Conservation (phyloP, 805 yeast genomes). For the Cyberlindnera nakhonratchasimensis region DNA sequence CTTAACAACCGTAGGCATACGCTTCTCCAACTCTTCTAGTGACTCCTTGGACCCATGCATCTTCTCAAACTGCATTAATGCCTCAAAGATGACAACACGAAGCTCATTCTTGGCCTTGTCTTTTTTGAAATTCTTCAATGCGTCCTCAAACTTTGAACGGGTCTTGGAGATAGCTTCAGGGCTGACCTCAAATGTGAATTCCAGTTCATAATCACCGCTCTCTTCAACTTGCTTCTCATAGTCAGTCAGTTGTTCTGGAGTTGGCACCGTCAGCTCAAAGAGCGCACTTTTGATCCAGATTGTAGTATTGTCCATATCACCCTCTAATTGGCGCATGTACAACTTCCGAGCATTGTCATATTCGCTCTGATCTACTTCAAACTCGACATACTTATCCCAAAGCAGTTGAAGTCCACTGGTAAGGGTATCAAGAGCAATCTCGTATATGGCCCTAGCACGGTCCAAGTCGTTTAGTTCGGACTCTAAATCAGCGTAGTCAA, state of each 20-base stretch:
- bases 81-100: conserved; percentile 53
- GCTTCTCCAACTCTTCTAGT: conserved; percentile 34
- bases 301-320: conserved; percentile 33
- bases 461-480: conserved; percentile 60
- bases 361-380: conserved; percentile 56
- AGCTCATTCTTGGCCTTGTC: conserved; percentile 36
- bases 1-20: conserved; percentile 54
- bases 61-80: conserved; percentile 62
- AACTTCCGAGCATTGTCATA: conserved; percentile 53
- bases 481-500: conserved; percentile 68
- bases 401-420: conserved; percentile 23
- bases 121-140: conserved; percentile 42
- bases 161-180: conserved; percentile 49
- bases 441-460: conserved; percentile 61
- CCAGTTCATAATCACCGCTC: conserved; percentile 39
- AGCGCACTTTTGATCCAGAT: conserved; percentile 66
- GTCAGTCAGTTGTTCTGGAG: conserved; percentile 44
- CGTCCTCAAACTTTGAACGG: conserved; percentile 55
- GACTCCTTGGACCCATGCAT: conserved; percentile 51
- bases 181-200: conserved; percentile 47
- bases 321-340: conserved; percentile 38
- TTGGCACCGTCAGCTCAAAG: conserved; percentile 67
- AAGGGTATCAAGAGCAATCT: conserved; percentile 40
- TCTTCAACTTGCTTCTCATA: conserved; percentile 27
- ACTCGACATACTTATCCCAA: conserved; percentile 48